Evolutionary conservation across 1,284 basidiomycete genomes (phyloP), one percentile per base, ranked within the genome.

Genomic region (Inonotus obliquus): DNA sequence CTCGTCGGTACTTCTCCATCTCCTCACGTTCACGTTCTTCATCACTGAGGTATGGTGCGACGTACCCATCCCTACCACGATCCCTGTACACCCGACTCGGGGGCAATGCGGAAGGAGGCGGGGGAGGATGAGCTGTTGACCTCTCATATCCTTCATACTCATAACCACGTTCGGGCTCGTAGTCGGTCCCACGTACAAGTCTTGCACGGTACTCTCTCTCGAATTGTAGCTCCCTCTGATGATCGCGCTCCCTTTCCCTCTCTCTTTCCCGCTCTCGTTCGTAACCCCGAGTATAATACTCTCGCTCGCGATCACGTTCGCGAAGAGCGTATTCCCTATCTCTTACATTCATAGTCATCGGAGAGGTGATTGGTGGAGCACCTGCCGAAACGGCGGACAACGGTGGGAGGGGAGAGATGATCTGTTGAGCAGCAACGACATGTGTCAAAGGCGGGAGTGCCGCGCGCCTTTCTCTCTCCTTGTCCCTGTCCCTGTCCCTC

Each of bases 141-240:
- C n/a, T 48, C 35, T 48, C 57, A 13, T 35, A 48, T n/a, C 10
- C 44, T n/a, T 25, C 25, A 35, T 57, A 57, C 27, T 57, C 55
- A 21, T 47, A 57, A 21, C 41, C 55, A 21, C 55, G 55, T 23
- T 55, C 54, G 17, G 38, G 53, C 10, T 23, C 51, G n/a, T 54
- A 52, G 10, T 52, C 59, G n/a, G 58, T 29, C 13, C 23, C 38
- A 14, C 49, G 32, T n/a, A n/a, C 38, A 14, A 37, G 32, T 49
- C 32, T 19, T 38, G 25, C 59, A 7, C 23, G 37, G 17, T 48
- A 39, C 57, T 59, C 57, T 37, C 57, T 54, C 58, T 60, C 62
- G 44, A 59, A 37, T 17, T 52, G 38, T 27, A 41, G 25, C 19
- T 61, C 59, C 39, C 59, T 61, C 44, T 58, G 60, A 29, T 13